Evolutionary conservation across 139 green algal genomes (phyloP), one percentile per base, ranked within the genome.

Genomic region (Chlamydomonas sphaeroides): DNA sequence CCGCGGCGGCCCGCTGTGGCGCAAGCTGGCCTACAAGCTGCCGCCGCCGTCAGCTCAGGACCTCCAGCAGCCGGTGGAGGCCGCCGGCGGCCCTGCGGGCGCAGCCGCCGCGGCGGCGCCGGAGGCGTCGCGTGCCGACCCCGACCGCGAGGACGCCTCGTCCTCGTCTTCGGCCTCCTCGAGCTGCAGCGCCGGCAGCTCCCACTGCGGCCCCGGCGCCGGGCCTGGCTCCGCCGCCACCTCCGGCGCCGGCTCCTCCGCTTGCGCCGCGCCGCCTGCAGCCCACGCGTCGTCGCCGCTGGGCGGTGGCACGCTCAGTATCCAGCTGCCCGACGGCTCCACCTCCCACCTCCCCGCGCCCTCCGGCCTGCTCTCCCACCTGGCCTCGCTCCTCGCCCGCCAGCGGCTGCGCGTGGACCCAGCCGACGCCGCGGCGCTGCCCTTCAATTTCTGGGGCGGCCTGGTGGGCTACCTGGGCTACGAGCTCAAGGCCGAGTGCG

Each of bases 401-500:
- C 66, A 86, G 45, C 74, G 71, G 39, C 71, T 88, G 76, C 20
- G n/a, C 36, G 84, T 79, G 76, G 71, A 78, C 35, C 30, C 78
- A 3, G 73, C 82, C 20, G 86, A 80, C 15, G 80, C 73, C 23
- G 42, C 71, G 5, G 70, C 85, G 28, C 92, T 99, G 74, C 96
- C 96, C 0, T 99, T 99, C 84, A 92, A 98, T 85, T 98, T 99
- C 69, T 96, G 92, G 89, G 95, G 97, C 35, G 97, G 97, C 1
- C 93, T 94, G 36, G 95, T 99, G 18, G 97, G 97, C 25, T 99
- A 98, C 88, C 80, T 99, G n/a, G 97, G 96, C 11, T 99, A 98
- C 85, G 97, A 99, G 88, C 91, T 99, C 15, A 97, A 97, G 85
- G 92, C 89, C 0, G 91, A 98, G 91, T 96, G 93, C 80, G 92